Evolutionary conservation across 1,139 yeast genomes (phyloP).

Genomic region (Diutina catenulata): DNA sequence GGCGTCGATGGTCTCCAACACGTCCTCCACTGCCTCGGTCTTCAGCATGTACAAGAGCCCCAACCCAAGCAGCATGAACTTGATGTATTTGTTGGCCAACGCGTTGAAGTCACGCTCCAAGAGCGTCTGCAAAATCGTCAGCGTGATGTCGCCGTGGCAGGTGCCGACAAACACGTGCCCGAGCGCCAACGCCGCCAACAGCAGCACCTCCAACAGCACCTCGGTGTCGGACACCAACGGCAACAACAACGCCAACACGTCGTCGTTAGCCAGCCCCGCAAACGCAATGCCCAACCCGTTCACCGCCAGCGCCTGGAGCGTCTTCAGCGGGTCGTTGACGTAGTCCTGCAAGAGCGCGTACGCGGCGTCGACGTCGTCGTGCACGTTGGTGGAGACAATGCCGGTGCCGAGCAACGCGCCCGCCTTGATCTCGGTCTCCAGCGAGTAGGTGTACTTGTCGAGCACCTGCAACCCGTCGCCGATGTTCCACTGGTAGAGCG

Average conservation of each 20-base stretch:
- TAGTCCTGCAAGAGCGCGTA: conserved; percentile 77
- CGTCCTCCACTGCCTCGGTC: conserved; percentile 91
- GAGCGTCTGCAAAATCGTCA: conserved; percentile 79
- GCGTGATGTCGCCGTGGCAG: conserved; percentile 87
- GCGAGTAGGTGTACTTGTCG: conserved; percentile 80
- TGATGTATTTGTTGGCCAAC: conserved; percentile 74
- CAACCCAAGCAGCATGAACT: conserved; percentile 84
- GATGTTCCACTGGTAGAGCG: conserved; percentile 85
- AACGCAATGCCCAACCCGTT: conserved; percentile 90
- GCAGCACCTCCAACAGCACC: conserved; percentile 63
- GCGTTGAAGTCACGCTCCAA: conserved; percentile 75
- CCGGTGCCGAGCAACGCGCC: conserved; percentile 97
- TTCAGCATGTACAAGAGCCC: conserved; percentile 91
- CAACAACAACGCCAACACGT: conserved; percentile 60
- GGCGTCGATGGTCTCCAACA: conserved; percentile 86
- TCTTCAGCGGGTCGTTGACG: conserved; percentile 37
- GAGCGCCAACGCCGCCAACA: conserved; percentile 81
- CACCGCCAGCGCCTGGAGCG: conserved; percentile 69
- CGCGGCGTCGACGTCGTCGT: conserved; percentile 93
- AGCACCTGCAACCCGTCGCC: conserved; percentile 81
- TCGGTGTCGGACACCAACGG: conserved; percentile 84
- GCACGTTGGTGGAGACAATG: conserved; percentile 86
- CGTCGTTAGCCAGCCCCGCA: conserved; percentile 88
- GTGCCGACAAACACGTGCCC: conserved; percentile 96
- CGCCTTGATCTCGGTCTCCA: conserved; percentile 82